Percentiles rank a stretch among this genome's conserved stretches.
These are phyloP conservation scores for Moringa oleifera DNA, from an alignment of 345 rosid genomes.

Conservation along the genomic window DNA sequence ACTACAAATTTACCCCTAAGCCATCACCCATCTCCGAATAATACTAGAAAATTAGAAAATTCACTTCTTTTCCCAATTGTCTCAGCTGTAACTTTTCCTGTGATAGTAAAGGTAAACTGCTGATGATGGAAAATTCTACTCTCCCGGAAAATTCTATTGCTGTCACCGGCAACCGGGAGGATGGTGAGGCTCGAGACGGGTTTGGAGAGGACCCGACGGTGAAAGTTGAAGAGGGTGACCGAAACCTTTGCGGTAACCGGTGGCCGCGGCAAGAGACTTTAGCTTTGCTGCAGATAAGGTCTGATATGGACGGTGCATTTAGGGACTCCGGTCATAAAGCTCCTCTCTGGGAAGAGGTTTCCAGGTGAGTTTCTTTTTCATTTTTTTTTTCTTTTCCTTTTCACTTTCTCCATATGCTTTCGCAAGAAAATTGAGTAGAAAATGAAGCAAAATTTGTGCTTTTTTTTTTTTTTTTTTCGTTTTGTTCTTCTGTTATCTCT, in stretches of 20 bases:
- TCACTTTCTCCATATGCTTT: background rate
- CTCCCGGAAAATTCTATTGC: conserved; percentile 23
- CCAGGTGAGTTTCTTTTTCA: conserved; percentile 46
- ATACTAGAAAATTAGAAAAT: too few relatives aligned
- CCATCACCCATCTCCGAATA: too few relatives aligned
- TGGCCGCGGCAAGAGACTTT: conserved; percentile 86
- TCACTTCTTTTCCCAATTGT: conserved; percentile 15
- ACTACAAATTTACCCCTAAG: conserved; percentile 2
- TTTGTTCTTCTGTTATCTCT: background rate
- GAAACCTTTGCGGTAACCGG: conserved; percentile 46
- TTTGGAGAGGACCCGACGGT: conserved; percentile 16
- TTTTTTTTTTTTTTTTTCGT: too few relatives aligned
- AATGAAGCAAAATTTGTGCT: background rate
- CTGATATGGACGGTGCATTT: conserved; percentile 75
- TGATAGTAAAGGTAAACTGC: background rate
- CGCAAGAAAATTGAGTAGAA: conserved; percentile 4
- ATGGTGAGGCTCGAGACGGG: conserved; percentile 16
- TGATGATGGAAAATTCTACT: conserved; percentile 32
- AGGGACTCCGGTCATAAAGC: conserved; percentile 66
- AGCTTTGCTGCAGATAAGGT: conserved; percentile 73
- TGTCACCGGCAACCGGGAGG: conserved; percentile 12
- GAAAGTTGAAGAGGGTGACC: conserved; percentile 37
- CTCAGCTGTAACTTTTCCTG: conserved; percentile 16
- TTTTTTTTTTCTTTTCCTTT: background rate
- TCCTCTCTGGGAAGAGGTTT: conserved; percentile 87